These are phyloP conservation scores for Sherardia arvensis DNA, from an alignment of 257 asterid species.

Conservation along the genomic window DNA sequence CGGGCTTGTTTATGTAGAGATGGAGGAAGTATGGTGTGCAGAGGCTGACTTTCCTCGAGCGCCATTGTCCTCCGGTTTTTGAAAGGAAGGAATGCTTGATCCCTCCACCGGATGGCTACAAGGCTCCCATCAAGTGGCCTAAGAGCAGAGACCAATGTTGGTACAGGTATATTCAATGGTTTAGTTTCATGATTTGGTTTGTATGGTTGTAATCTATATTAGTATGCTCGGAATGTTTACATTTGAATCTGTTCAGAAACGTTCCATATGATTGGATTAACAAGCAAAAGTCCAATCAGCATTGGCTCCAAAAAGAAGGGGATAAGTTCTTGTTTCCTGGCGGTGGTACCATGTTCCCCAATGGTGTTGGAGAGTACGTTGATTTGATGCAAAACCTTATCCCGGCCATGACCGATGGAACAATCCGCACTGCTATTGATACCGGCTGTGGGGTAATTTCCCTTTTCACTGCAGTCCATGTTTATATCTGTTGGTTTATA, in stretches of 20 bases:
- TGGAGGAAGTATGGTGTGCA: slow-evolving; percentile 60
- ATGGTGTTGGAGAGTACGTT: slow-evolving; percentile 78
- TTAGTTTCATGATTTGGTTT: not conserved
- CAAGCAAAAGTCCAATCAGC: slow-evolving; percentile 90
- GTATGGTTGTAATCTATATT: not conserved
- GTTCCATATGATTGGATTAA: slow-evolving; percentile 97
- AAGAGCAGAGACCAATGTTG: slow-evolving; percentile 78
- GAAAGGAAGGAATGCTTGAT: slow-evolving; percentile 75
- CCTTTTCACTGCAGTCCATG: not conserved
- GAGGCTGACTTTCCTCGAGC: slow-evolving; percentile 62
- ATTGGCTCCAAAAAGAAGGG: slow-evolving; percentile 92
- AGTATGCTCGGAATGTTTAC: not conserved
- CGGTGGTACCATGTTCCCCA: slow-evolving; percentile 97
- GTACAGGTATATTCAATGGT: slow-evolving; percentile 53
- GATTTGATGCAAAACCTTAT: slow-evolving; percentile 78
- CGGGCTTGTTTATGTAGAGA: slow-evolving; percentile 35
- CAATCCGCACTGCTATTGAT: slow-evolving; percentile 87
- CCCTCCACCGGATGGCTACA: slow-evolving; percentile 87
- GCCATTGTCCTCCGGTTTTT: slow-evolving; percentile 80
- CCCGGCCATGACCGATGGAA: slow-evolving; percentile 91
- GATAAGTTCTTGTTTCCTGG: slow-evolving; percentile 95
- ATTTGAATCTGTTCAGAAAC: slow-evolving; percentile 37
- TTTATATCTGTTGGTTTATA: not conserved
- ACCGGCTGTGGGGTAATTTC: slow-evolving; percentile 93
- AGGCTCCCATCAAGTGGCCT: slow-evolving; percentile 80